Percentiles rank a stretch among this genome's conserved stretches.
These are phyloP conservation scores for Volvox carteri DNA, from an alignment of 163 green algal species.

Conservation along the genomic window DNA sequence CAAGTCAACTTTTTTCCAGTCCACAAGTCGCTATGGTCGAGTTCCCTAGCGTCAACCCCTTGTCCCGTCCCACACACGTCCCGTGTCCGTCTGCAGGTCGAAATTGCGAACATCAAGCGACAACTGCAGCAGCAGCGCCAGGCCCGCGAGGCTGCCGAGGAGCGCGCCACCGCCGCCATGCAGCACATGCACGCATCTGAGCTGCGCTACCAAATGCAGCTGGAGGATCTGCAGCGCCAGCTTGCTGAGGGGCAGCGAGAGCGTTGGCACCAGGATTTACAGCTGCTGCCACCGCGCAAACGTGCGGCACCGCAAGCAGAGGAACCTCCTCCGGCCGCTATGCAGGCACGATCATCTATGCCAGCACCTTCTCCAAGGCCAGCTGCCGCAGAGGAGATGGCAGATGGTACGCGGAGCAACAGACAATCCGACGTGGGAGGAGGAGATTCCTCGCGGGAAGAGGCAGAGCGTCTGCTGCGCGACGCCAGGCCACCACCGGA, in stretches of 20 bases:
- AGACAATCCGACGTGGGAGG: too few species aligned
- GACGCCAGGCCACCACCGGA: slow-evolving; percentile 2
- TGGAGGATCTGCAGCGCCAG: slow-evolving; percentile 47
- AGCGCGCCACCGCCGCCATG: slow-evolving; percentile 43
- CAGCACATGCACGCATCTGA: slow-evolving; percentile 50
- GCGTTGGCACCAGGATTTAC: slow-evolving; percentile 35
- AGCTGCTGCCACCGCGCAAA: slow-evolving; percentile 8
- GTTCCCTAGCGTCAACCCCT: too few species aligned
- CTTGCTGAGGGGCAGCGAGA: slow-evolving; percentile 2
- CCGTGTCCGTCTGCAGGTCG: slow-evolving; percentile 24
- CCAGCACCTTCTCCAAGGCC: background rate
- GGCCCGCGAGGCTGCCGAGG: slow-evolving; percentile 42
- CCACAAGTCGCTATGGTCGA: too few species aligned
- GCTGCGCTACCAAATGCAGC: slow-evolving; percentile 33
- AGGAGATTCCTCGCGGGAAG: background rate
- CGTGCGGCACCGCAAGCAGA: slow-evolving; percentile 1
- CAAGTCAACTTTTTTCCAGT: too few species aligned
- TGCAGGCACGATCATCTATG: background rate
- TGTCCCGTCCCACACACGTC: too few species aligned
- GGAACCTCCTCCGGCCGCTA: background rate
- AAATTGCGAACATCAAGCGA: slow-evolving; percentile 9
- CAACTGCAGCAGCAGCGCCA: slow-evolving; percentile 36
- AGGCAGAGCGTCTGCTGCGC: slow-evolving; percentile 32
- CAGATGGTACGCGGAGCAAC: background rate
- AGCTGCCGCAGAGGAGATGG: too few species aligned